Base-by-base conservation (phyloP, 2,329 filamentous ascomycete species). In the Apiospora saccharicola region DNA sequence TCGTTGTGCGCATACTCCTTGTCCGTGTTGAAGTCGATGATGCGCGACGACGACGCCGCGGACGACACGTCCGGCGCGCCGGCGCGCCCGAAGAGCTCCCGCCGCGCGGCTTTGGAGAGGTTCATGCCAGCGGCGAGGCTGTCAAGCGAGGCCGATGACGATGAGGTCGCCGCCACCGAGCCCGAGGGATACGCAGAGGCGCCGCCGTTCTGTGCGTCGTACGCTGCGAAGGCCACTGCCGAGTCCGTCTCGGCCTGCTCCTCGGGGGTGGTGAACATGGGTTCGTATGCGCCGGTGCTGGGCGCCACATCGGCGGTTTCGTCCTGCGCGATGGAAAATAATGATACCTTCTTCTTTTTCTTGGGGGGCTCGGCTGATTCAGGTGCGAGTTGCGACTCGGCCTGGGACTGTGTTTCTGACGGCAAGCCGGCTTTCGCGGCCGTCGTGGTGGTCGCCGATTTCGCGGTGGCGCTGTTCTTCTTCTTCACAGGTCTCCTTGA, bases 21-120 rank as follows among this genome's bases (percentile, higher is more conserved):
- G 80, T 97, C 94, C 75, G 94, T 95, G 83, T 97, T 94, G 88
- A 98, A 98, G 78, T 93, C 95, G 75, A 95, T 88, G 49, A 98
- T 88, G 61, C 89, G 91, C n/a, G 89, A 86, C 3, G 86, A 86
- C n/a, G 89, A 85, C 7, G 41, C n/a, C 10, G 37, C 64, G 10
- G 81, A 78, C 22, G 78, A 77, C 53, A 79, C 79, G 44, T 72
- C 75, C n/a, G 80, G 80, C 64, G 80, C 79, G 30, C 87, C 87
- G 30, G 82, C 81, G 6, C 95, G 92, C 1, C 96, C 96, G 79
- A 98, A 96, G 4, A 98, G 89, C 79, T 97, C 95, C 57, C 96
- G 91, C 53, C 92, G 89, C 75, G 94, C 92, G 0, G 93, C 88
- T 6, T 91, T 89, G 4, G 94, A 93, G 19, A 98, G 90, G 75